phyloP scores from a whole-genome alignment of 2,329 filamentous ascomycete species.

The Fusarium cicatricum region DNA sequence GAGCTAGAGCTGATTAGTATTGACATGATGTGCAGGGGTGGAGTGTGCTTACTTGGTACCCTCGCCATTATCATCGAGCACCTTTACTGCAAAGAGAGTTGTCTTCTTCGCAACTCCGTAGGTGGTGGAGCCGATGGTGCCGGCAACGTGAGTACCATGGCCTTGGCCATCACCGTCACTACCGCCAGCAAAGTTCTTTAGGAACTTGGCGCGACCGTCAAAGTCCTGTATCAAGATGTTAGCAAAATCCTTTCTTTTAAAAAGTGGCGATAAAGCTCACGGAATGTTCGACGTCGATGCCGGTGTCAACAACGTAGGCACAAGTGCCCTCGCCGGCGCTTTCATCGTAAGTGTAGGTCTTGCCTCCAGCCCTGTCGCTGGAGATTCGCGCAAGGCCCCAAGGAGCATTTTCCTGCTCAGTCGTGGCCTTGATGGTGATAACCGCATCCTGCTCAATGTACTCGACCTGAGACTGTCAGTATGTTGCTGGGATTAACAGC shows the following conservation, averaged over 20 bases:
- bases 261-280: constrained; percentile 37
- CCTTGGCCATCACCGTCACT: constrained; percentile 46
- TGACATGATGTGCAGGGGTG: neutral
- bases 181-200: constrained; percentile 41
- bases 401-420: constrained; percentile 49
- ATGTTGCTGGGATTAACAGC: too few relatives aligned
- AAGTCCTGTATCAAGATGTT: constrained; percentile 40
- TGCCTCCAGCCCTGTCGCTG: constrained; percentile 41
- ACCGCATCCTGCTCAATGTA: constrained; percentile 52
- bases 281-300: constrained; percentile 50
- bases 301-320: constrained; percentile 58
- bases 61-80: constrained; percentile 49
- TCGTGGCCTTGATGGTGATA: constrained; percentile 39
- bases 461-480: constrained; percentile 41
- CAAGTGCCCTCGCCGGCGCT: constrained; percentile 53
- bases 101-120: constrained; percentile 55
- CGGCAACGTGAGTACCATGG: constrained; percentile 53
- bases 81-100: constrained; percentile 55
- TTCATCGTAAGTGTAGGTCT: constrained; percentile 50
- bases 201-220: constrained; percentile 46
- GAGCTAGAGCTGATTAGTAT: constrained; percentile 41
- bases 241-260: neutral
- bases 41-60: constrained; percentile 37
- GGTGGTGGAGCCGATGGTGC: constrained; percentile 45
- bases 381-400: constrained; percentile 53